Conservation (phyloP, 23 red algal genomes). For the Gracilaria gracilis region DNA sequence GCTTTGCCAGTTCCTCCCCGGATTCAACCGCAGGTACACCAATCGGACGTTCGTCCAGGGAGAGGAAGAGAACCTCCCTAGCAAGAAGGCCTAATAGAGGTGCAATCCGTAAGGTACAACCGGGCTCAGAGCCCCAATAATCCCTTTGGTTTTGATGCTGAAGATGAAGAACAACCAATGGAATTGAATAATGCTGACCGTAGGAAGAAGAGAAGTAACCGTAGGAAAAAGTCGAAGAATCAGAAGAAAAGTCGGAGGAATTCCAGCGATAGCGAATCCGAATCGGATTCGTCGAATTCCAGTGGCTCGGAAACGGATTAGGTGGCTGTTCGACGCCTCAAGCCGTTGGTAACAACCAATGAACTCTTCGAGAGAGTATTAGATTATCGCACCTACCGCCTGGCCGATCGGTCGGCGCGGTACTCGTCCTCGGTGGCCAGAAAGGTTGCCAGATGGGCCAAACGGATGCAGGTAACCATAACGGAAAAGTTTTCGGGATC, state of each 20-base stretch:
- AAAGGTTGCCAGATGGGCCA: slow-evolving; percentile 15
- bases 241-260: slow-evolving; percentile 6
- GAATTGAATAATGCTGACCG: not conserved
- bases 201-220: slow-evolving; percentile 8
- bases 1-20: no score
- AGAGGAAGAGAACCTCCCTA: no score
- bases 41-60: no score
- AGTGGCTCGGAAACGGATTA: slow-evolving; percentile 10
- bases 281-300: slow-evolving; percentile 12
- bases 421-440: slow-evolving; percentile 10
- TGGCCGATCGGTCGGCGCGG: not conserved
- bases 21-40: no score
- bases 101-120: slow-evolving; percentile 8
- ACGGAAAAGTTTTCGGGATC: slow-evolving; percentile 20
- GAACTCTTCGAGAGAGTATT: slow-evolving; percentile 25
- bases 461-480: slow-evolving; percentile 12
- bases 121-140: not conserved
- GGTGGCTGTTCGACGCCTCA: slow-evolving; percentile 29
- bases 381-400: slow-evolving; percentile 11
- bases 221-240: slow-evolving; percentile 10
- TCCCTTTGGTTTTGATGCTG: slow-evolving; percentile 8
- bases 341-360: slow-evolving; percentile 34
- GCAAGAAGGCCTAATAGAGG: slow-evolving; percentile 8
- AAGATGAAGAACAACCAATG: slow-evolving; percentile 12
- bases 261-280: slow-evolving; percentile 15